Conservation (phyloP, 202 grass and related monocot genomes). For the Panicum hallii region DNA sequence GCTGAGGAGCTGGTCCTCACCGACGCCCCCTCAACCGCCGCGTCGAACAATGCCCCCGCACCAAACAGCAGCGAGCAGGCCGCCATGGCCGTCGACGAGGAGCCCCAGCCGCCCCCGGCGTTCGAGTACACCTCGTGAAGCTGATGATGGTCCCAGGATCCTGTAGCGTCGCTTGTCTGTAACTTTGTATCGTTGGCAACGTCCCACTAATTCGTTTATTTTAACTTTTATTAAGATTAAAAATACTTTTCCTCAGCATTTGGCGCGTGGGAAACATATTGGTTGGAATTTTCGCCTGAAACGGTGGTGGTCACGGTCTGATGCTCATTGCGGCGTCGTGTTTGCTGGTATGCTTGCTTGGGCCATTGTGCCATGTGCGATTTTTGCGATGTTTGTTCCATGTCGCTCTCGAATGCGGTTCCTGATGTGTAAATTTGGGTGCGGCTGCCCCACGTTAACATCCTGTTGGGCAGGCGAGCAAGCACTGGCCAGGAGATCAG, state of each 20-base stretch:
- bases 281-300: not conserved
- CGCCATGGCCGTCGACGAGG: conserved; percentile 82
- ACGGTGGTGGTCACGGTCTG: not conserved
- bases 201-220: conserved; percentile 31
- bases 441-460: not conserved
- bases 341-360: not conserved
- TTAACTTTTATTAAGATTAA: not conserved
- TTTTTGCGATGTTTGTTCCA: conserved; percentile 26
- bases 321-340: not conserved
- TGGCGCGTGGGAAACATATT: not conserved
- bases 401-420: conserved; percentile 9
- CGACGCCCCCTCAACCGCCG: conserved; percentile 53
- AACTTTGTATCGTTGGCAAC: conserved; percentile 32
- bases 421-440: not conserved
- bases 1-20: conserved; percentile 68
- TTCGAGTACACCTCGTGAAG: conserved; percentile 69
- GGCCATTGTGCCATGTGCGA: not conserved
- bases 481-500: not conserved
- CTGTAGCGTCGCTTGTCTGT: conserved; percentile 14
- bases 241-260: not conserved
- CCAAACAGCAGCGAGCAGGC: conserved; percentile 43
- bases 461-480: not conserved
- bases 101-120: conserved; percentile 75
- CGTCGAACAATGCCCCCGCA: conserved; percentile 26
- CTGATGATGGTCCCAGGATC: not conserved